Conservation (phyloP, 2,329 filamentous ascomycete genomes). For the Cylindrodendrum hubeiense region DNA sequence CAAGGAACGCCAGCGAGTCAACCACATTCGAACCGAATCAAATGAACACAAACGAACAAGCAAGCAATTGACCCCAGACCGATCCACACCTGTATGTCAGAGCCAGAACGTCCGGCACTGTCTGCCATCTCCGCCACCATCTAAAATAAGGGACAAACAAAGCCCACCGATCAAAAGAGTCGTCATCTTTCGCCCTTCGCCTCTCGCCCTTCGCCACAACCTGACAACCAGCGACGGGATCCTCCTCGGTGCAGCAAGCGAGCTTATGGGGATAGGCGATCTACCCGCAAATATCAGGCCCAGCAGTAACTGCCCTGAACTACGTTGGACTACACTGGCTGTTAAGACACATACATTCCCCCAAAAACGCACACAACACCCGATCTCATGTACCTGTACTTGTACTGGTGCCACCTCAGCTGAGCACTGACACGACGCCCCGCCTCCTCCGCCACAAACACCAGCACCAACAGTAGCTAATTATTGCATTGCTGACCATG, state of each 20-base stretch:
- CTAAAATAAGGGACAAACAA: conserved; percentile 11
- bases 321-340: too few relatives aligned
- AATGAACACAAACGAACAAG: neutral
- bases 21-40: neutral
- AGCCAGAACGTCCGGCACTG: neutral
- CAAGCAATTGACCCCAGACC: neutral
- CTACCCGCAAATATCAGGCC: too few relatives aligned
- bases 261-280: too few relatives aligned
- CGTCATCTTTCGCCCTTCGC: neutral
- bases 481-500: too few relatives aligned
- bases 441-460: conserved; percentile 12
- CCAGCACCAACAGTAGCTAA: neutral
- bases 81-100: neutral
- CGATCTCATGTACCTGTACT: neutral
- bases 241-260: neutral
- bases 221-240: neutral
- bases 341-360: too few relatives aligned
- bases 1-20: neutral
- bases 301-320: too few relatives aligned
- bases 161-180: neutral
- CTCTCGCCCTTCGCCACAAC: neutral
- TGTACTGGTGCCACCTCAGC: conserved; percentile 1
- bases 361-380: too few relatives aligned
- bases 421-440: conserved; percentile 3
- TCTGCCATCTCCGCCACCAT: conserved; percentile 1